phyloP scores from a whole-genome alignment of 1,284 basidiomycete species.

The Phaffia rhodozyma region DNA sequence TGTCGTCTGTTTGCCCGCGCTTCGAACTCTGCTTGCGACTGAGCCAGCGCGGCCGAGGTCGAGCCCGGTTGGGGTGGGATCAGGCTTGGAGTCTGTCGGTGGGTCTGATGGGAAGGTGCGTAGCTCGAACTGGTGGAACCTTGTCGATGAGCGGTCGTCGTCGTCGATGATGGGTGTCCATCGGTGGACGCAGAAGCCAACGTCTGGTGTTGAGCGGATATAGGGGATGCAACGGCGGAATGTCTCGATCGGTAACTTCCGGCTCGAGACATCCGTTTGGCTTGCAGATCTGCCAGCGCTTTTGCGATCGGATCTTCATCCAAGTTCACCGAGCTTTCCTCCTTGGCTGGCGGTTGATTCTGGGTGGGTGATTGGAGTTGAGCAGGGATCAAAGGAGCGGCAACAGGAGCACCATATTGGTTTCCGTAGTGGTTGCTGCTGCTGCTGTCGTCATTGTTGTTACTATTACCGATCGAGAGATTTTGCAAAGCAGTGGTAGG shows the following conservation, averaged over 20 bases:
- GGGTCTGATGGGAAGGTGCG: neutral
- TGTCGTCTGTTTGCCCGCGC: conserved; percentile 25
- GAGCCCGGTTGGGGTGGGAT: conserved; percentile 34
- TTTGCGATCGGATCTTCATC: conserved; percentile 61
- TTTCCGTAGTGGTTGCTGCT: neutral
- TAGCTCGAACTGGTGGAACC: too few species aligned
- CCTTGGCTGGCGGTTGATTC: too few species aligned
- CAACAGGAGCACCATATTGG: neutral
- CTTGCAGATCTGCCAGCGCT: conserved; percentile 49
- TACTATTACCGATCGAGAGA: too few species aligned
- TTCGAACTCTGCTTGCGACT: conserved; percentile 35
- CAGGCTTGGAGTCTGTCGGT: conserved; percentile 29
- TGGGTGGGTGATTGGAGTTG: too few species aligned
- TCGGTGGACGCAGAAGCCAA: neutral
- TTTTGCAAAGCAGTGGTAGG: neutral
- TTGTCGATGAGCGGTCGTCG: conserved; percentile 12
- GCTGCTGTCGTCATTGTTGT: too few species aligned
- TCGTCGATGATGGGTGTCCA: conserved; percentile 9
- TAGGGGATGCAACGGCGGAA: too few species aligned
- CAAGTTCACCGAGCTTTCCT: too few species aligned
- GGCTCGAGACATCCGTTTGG: conserved; percentile 14
- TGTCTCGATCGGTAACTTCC: conserved; percentile 11
- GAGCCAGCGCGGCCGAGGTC: conserved; percentile 35
- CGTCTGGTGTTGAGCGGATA: conserved; percentile 26
- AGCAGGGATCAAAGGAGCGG: too few species aligned